These are phyloP conservation scores for Hyaloscypha bicolor DNA, from an alignment of 495 filamentous ascomycete genomes.

Conservation along the genomic window DNA sequence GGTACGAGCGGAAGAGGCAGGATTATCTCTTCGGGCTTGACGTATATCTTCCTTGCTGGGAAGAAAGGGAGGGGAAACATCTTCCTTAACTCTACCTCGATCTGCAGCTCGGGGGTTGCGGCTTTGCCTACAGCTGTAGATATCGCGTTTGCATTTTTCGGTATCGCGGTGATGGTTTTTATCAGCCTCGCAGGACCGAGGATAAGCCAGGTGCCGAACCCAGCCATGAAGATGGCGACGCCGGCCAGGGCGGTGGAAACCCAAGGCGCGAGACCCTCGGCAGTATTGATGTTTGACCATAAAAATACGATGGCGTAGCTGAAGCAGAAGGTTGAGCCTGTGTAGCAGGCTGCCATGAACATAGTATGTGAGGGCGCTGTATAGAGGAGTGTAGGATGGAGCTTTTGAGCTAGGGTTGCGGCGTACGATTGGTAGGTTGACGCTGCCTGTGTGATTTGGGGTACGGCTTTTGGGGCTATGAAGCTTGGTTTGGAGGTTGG, in stretches of 20 bases:
- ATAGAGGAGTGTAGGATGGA: conserved; percentile 56
- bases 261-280: conserved; percentile 43
- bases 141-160: conserved; percentile 4
- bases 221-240: conserved; percentile 47
- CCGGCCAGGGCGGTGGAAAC: conserved; percentile 47
- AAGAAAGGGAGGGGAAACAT: conserved; percentile 33
- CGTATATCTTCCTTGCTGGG: conserved; percentile 27
- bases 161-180: conserved; percentile 39
- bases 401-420: conserved; percentile 44
- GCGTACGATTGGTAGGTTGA: conserved; percentile 38
- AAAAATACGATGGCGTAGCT: conserved; percentile 58
- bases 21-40: conserved; percentile 23
- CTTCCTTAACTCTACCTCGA: conserved; percentile 32
- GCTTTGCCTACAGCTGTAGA: neutral
- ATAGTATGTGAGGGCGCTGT: conserved; percentile 61
- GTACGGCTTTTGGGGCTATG: neutral
- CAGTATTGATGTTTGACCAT: conserved; percentile 46
- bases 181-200: conserved; percentile 45
- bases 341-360: conserved; percentile 59
- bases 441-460: neutral
- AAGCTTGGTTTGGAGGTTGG: neutral
- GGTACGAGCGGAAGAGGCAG: conserved; percentile 7
- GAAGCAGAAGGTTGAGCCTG: conserved; percentile 58
- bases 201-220: conserved; percentile 48
- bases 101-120: conserved; percentile 12